Conservation (phyloP, 2,329 filamentous ascomycete species). For the Albifimbria verrucaria region DNA sequence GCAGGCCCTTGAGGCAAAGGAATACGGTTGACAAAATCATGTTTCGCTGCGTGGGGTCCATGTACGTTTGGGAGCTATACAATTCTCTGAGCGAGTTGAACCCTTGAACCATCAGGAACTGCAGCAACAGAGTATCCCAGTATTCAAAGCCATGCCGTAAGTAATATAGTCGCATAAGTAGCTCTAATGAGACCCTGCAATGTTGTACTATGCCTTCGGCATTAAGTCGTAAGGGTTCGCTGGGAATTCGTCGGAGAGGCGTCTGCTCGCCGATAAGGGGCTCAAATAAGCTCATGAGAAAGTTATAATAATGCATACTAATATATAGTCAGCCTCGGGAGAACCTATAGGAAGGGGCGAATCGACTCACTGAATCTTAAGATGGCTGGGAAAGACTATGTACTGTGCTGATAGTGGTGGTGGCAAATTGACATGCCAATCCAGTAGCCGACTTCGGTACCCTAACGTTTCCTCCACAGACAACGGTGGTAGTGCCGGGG, state of each 20-base stretch:
- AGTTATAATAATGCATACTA: not conserved
- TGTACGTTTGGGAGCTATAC: not conserved
- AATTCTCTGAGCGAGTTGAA: not conserved
- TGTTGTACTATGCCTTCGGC: not conserved
- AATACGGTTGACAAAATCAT: not conserved
- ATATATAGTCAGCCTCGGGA: not conserved
- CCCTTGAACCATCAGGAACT: not conserved
- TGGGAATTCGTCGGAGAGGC: not conserved
- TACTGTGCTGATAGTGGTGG: not conserved
- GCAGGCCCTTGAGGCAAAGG: not conserved
- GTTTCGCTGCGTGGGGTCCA: not conserved
- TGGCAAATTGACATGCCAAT: not conserved
- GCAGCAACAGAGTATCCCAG: slow-evolving; percentile 1
- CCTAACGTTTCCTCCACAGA: not conserved
- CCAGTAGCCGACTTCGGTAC: not conserved
- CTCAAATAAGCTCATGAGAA: not conserved
- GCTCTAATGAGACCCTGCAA: not conserved
- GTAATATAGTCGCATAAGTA: slow-evolving; percentile 14
- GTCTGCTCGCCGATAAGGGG: not conserved
- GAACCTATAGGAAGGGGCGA: not conserved
- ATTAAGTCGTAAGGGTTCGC: not conserved
- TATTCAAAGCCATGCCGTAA: slow-evolving; percentile 16
- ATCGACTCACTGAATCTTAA: not conserved
- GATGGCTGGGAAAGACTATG: not conserved
- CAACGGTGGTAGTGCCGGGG: not conserved